Conservation (phyloP, 495 filamentous ascomycete genomes). For the Penicillium soppii region DNA sequence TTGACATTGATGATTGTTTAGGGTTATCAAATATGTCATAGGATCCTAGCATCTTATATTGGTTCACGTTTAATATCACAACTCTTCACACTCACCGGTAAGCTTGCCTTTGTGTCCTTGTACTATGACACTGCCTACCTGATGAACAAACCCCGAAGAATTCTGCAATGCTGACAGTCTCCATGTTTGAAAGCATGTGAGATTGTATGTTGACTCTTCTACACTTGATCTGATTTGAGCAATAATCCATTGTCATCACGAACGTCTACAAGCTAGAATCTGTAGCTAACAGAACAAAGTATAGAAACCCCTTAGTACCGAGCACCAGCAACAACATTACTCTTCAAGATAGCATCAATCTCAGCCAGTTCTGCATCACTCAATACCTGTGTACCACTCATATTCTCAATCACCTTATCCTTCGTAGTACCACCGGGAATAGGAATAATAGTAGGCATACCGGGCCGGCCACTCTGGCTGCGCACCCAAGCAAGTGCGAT, state of each 20-base stretch:
- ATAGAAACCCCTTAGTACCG: conserved; percentile 26
- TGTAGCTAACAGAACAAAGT: conserved; percentile 5
- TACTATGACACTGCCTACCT: conserved; percentile 7
- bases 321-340: conserved; percentile 35
- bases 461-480: conserved; percentile 53
- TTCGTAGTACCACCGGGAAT: conserved; percentile 69
- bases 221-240: conserved; percentile 56
- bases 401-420: conserved; percentile 48
- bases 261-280: not conserved
- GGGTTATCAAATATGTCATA: no score
- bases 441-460: conserved; percentile 71
- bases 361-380: conserved; percentile 45
- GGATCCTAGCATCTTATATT: no score
- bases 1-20: not conserved
- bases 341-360: conserved; percentile 43
- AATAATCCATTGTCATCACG: not conserved
- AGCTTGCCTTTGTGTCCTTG: conserved; percentile 1
- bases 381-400: conserved; percentile 33
- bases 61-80: not conserved
- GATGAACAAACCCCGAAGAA: conserved; percentile 50
- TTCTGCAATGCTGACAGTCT: conserved; percentile 61
- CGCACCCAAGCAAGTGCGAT: conserved; percentile 75
- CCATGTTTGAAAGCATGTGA: conserved; percentile 32
- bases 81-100: not conserved
- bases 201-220: conserved; percentile 53